Evolutionary conservation across 1,284 basidiomycete species (phyloP), one percentile per base, ranked within the genome.

Genomic region (Boletellus deceptivus): DNA sequence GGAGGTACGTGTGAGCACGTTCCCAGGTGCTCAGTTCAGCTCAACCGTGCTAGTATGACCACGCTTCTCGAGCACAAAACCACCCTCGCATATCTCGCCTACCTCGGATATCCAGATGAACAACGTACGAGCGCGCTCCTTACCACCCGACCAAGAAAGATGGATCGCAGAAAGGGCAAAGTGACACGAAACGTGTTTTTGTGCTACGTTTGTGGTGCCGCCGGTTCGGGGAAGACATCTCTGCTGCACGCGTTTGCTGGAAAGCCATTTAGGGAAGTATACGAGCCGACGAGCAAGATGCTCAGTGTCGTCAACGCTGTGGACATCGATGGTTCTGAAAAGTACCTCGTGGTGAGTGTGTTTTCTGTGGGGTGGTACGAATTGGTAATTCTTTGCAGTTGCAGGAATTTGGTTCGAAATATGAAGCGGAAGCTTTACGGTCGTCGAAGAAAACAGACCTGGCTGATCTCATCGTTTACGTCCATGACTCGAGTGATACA

Each of bases 401-500:
- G 53, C 96, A 98, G 77, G 96, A 99, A 67, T 98, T 98, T 68
- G 96, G 95, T 8, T 93, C 91, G 37, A 90, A 88, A 69, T 94
- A 97, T 67, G 96, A 98, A 72, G 82, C 89, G 1, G 95, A 98
- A 68, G 88, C 85, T 20, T 75, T 99, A 48, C 83, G 93, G 53
- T 94, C 89, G 67, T 80, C 86, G 29, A 94, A 93, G 73, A 97
- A 94, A 72, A 85, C 90, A 34, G 93, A 96, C 67, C 74, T 90
- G 48, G 93, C 93, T 22, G 96, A 98, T 71, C 91, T 98, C 43
- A 89, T 98, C 57, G 82, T 97, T 53, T 98, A 95, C 69, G 93
- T 98, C 35, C 89, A 98, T 69, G 96, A 99, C 71, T 97, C 93
- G 49, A 94, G 91, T 65, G 97, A 99, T 69, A 98, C 97, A 24